Percentiles rank a stretch among this genome's conserved stretches.
These are phyloP conservation scores for Aegilops umbellulata DNA, from an alignment of 176 grass and related monocot species.

Conservation along the genomic window DNA sequence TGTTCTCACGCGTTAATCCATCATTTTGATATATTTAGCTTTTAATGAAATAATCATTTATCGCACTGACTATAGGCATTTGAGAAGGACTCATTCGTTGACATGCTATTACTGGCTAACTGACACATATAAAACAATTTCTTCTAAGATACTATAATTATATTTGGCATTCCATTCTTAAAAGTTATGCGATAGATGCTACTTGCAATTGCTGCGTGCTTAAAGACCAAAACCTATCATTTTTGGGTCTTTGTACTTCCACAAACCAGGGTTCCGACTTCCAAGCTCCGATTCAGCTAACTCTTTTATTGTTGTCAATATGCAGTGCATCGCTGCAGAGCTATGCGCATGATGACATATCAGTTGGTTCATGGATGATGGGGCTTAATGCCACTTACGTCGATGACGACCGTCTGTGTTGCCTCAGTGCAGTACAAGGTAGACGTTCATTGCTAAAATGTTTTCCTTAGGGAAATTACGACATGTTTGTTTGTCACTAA, in stretches of 20 bases:
- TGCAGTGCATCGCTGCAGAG: slow-evolving; percentile 75
- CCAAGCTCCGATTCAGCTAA: background rate
- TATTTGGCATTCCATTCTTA: background rate
- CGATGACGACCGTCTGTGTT: slow-evolving; percentile 84
- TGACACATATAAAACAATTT: background rate
- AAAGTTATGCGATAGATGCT: background rate
- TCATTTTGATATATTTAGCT: background rate
- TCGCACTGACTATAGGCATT: background rate
- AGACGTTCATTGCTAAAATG: background rate
- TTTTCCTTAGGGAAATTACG: background rate
- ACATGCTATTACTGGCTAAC: background rate
- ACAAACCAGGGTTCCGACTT: background rate
- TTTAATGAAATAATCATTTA: background rate
- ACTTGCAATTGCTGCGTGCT: background rate
- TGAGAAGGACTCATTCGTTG: background rate
- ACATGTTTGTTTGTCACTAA: background rate
- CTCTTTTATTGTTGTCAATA: background rate
- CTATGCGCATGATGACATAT: slow-evolving; percentile 87
- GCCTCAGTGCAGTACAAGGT: slow-evolving; percentile 87
- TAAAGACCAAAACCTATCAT: background rate
- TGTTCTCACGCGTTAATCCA: background rate
- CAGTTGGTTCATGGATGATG: slow-evolving; percentile 97
- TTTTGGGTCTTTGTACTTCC: background rate
- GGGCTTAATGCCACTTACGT: slow-evolving; percentile 89
- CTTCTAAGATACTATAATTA: background rate